phyloP scores from a whole-genome alignment of 352 stramenopile species.

The Globisporangium uncinulatum region DNA sequence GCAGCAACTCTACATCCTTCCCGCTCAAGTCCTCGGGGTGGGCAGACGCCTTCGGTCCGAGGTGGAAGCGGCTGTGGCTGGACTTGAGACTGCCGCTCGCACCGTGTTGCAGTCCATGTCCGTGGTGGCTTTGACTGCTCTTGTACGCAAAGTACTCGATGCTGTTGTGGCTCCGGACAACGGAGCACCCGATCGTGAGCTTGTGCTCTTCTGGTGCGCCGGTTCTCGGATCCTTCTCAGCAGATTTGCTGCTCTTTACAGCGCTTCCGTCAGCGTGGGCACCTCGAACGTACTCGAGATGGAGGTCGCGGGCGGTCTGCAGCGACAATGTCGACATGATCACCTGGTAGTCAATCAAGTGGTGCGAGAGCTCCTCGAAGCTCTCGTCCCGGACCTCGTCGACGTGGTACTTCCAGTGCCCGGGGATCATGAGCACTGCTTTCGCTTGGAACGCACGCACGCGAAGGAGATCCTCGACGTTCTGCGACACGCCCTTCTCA shows the following conservation, averaged over 20 bases:
- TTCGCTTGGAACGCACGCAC: constrained; percentile 35
- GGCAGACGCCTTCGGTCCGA: constrained; percentile 13
- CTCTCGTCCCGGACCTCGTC: constrained; percentile 29
- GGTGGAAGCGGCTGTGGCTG: neutral
- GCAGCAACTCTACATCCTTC: constrained; percentile 18
- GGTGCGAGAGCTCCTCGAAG: constrained; percentile 28
- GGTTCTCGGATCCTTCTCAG: neutral
- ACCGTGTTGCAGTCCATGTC: constrained; percentile 15
- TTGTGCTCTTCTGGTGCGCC: neutral
- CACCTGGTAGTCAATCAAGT: constrained; percentile 59
- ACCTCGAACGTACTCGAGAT: constrained; percentile 24
- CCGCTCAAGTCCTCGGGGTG: constrained; percentile 6
- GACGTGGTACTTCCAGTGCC: constrained; percentile 36
- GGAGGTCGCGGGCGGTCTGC: constrained; percentile 30
- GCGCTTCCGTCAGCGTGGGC: neutral
- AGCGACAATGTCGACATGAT: constrained; percentile 58
- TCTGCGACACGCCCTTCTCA: constrained; percentile 36
- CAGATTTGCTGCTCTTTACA: neutral
- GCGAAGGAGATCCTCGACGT: constrained; percentile 45
- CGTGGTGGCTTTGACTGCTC: constrained; percentile 17
- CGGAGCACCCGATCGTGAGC: constrained; percentile 28
- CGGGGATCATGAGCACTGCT: constrained; percentile 45
- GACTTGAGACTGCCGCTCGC: neutral
- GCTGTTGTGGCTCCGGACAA: constrained; percentile 48
- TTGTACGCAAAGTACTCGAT: constrained; percentile 60